Conservation (phyloP, 176 grass and related monocot species). For the Eleusine indica region DNA sequence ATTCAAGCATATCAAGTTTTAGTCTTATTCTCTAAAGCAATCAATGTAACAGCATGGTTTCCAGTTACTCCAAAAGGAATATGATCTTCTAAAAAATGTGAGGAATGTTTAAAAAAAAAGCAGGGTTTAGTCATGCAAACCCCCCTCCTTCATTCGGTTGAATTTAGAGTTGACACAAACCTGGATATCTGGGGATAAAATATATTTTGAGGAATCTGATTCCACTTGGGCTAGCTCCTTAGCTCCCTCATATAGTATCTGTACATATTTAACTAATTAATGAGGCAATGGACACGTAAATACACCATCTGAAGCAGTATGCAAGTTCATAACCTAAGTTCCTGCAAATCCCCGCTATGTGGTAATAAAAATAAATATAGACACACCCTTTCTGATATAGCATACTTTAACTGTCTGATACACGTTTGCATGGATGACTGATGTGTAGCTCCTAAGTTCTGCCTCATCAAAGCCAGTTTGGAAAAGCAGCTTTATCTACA, state of each 20-base stretch:
- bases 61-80: background rate
- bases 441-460: slow-evolving; percentile 83
- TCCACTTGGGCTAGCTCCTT: slow-evolving; percentile 88
- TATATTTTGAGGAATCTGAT: slow-evolving; percentile 71
- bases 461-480: slow-evolving; percentile 89
- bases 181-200: slow-evolving; percentile 71
- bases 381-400: slow-evolving; percentile 80
- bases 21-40: background rate
- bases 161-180: slow-evolving; percentile 30
- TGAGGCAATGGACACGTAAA: slow-evolving; percentile 20
- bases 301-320: slow-evolving; percentile 26
- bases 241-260: slow-evolving; percentile 92
- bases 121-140: too few species aligned
- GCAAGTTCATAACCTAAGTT: slow-evolving; percentile 20
- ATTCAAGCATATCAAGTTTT: slow-evolving; percentile 7
- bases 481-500: slow-evolving; percentile 97
- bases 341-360: slow-evolving; percentile 39
- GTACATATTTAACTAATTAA: slow-evolving; percentile 39
- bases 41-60: slow-evolving; percentile 4
- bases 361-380: slow-evolving; percentile 45
- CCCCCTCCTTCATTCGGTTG: background rate
- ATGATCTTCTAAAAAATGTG: too few species aligned
- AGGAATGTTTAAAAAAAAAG: too few species aligned
- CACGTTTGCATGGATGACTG: slow-evolving; percentile 97
- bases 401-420: slow-evolving; percentile 99